Percentiles rank a stretch among this genome's conserved stretches.
Conservation (phyloP, 352 stramenopile genomes). For the Phytophthora rubi region DNA sequence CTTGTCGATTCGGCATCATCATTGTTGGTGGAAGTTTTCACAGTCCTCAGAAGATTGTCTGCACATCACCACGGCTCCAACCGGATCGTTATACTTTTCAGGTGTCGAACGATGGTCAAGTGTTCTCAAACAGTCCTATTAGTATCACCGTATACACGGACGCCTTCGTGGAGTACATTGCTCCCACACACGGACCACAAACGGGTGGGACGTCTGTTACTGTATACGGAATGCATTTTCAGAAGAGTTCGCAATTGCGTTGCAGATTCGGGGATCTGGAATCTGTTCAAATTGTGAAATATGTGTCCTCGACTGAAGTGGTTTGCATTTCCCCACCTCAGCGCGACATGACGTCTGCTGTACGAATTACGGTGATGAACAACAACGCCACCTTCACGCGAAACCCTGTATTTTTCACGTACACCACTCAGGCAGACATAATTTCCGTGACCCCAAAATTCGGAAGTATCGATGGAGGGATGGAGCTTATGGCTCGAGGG, state of each 20-base stretch:
- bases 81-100: conserved; percentile 73
- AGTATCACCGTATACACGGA: conserved; percentile 81
- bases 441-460: conserved; percentile 60
- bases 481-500: conserved; percentile 56
- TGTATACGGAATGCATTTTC: conserved; percentile 88
- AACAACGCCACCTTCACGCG: conserved; percentile 69
- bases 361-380: conserved; percentile 65
- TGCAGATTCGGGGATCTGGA: conserved; percentile 84
- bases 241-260: conserved; percentile 43
- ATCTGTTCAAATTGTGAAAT: conserved; percentile 57
- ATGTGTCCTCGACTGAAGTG: conserved; percentile 73
- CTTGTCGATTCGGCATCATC: conserved; percentile 84
- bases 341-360: conserved; percentile 41
- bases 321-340: conserved; percentile 70
- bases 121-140: conserved; percentile 63
- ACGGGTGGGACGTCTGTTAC: conserved; percentile 84
- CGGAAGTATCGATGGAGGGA: conserved; percentile 61
- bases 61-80: conserved; percentile 56
- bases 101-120: conserved; percentile 77
- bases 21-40: conserved; percentile 60
- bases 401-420: conserved; percentile 86
- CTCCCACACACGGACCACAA: conserved; percentile 72
- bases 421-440: conserved; percentile 57
- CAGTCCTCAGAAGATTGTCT: conserved; percentile 59
- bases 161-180: conserved; percentile 69